These are phyloP conservation scores for Aspergillus transmontanensis DNA, from an alignment of 2,329 filamentous ascomycete species.

Conservation along the genomic window DNA sequence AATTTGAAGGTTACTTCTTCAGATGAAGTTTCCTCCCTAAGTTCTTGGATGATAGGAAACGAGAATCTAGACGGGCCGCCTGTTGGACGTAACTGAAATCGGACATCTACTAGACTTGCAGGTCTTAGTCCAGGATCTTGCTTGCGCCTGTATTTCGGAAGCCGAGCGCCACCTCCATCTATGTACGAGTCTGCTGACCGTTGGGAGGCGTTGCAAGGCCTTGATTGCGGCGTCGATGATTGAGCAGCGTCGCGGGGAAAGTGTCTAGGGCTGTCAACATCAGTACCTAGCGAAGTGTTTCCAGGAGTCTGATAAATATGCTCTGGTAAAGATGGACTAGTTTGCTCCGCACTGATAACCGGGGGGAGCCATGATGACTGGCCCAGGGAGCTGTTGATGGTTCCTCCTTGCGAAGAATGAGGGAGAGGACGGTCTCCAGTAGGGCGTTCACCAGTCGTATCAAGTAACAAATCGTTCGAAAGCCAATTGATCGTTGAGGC, in stretches of 20 bases:
- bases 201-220: conserved; percentile 22
- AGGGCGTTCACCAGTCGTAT: conserved; percentile 16
- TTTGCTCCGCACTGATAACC: conserved; percentile 19
- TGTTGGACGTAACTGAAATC: conserved; percentile 15
- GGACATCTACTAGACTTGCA: conserved; percentile 12
- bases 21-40: conserved; percentile 18
- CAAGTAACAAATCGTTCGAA: conserved; percentile 32
- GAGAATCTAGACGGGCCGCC: conserved; percentile 19
- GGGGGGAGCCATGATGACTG: conserved; percentile 33
- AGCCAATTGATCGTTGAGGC: conserved; percentile 42
- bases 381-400: conserved; percentile 21
- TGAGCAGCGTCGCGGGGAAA: conserved; percentile 25
- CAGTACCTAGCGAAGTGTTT: conserved; percentile 21
- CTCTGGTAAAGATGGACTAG: conserved; percentile 19
- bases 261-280: conserved; percentile 23
- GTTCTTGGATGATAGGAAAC: conserved; percentile 27
- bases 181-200: conserved; percentile 31
- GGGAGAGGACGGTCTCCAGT: conserved; percentile 17
- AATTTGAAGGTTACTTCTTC: conserved; percentile 12
- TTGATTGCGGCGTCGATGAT: conserved; percentile 20
- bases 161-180: conserved; percentile 28
- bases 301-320: conserved; percentile 23
- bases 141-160: conserved; percentile 30
- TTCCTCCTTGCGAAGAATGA: conserved; percentile 21
- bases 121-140: conserved; percentile 19